Base-by-base conservation (phyloP, 2,329 filamentous ascomycete genomes). In the Fusarium albidum region DNA sequence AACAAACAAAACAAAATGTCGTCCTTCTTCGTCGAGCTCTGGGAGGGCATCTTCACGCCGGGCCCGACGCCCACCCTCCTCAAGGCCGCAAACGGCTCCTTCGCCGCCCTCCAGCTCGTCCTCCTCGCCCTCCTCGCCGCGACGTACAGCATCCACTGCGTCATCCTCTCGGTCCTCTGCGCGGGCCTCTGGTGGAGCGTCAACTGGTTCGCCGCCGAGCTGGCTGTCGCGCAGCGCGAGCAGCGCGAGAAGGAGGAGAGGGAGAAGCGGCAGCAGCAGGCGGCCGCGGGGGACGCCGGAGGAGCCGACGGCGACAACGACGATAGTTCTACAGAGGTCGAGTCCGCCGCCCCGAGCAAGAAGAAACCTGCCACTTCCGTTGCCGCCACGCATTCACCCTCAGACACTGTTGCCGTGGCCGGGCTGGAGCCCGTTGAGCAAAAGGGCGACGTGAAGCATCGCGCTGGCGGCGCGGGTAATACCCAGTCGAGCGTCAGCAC, bases 31-130 rank as follows among this genome's bases (percentile, higher is more conserved):
- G 81, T 86, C 69, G 85, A 93, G 64, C 88, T 97, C 55, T 96
- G 92, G 90, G 84, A 90, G 71, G 96, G 91, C 69, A 87, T 98
- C 80, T 97, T 98, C 82, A 95, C 89, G 6, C 91, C 94, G 1
- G 95, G 95, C 51, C 86, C 94, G 39, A 97, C 93, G 1, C 91
- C 91, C 12, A 90, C 91, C 40, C 86, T 99, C 60, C 83, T 98
- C 50, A 77, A 93, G 69, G 95, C 95, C 55, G 96, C 95, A 53
- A 98, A 99, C 76, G 86, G 82, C 70, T 88, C 91, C 56, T 99
- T 99, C 73, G 92, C 87, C 59, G 85, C 86, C 34, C 87, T 99
- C 14, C 95, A 98, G 74, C 55, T 89, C 57, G 81, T 96, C 34
- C 87, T 98, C 63, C 75, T 91, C 61, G 73, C 77, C 47, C 88